A percentile compares a stretch with the other conserved stretches of the same genome.
These are phyloP conservation scores for Scedosporium apiospermum DNA, from an alignment of 2,329 filamentous ascomycete species.

Conservation along the genomic window DNA sequence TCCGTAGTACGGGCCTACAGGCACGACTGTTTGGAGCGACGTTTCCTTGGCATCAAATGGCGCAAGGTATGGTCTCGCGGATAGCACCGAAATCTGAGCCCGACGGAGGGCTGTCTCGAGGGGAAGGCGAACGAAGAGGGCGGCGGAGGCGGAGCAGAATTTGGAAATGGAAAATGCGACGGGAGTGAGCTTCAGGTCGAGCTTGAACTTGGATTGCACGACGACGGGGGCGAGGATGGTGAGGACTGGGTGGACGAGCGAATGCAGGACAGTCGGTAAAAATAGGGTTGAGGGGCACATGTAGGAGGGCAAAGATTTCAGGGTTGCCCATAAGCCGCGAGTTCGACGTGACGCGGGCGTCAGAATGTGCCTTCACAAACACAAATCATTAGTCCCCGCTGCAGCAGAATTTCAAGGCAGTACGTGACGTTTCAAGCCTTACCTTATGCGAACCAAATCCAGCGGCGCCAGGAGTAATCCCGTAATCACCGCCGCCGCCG, in stretches of 20 bases:
- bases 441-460: constrained; percentile 76
- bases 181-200: constrained; percentile 75
- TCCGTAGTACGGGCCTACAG: constrained; percentile 73
- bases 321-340: constrained; percentile 66
- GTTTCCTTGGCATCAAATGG: constrained; percentile 34
- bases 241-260: constrained; percentile 73
- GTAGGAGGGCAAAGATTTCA: constrained; percentile 71
- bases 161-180: constrained; percentile 72
- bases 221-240: constrained; percentile 76
- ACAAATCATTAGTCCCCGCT: constrained; percentile 16
- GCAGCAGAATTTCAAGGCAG: not conserved
- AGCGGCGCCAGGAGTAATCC: constrained; percentile 77
- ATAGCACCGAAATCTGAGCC: constrained; percentile 69
- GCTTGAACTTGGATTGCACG: constrained; percentile 71
- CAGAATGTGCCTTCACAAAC: constrained; percentile 58
- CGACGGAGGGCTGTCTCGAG: constrained; percentile 86
- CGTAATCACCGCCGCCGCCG: constrained; percentile 56
- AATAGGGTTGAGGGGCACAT: constrained; percentile 61
- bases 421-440: constrained; percentile 16
- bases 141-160: constrained; percentile 69
- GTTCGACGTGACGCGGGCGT: constrained; percentile 68
- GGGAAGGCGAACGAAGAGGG: constrained; percentile 79
- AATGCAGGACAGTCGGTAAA: constrained; percentile 78
- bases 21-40: constrained; percentile 63
- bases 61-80: constrained; percentile 38